These are phyloP conservation scores for Saccharomycopsis amapae DNA, from an alignment of 805 yeast genomes.

Conservation along the genomic window DNA sequence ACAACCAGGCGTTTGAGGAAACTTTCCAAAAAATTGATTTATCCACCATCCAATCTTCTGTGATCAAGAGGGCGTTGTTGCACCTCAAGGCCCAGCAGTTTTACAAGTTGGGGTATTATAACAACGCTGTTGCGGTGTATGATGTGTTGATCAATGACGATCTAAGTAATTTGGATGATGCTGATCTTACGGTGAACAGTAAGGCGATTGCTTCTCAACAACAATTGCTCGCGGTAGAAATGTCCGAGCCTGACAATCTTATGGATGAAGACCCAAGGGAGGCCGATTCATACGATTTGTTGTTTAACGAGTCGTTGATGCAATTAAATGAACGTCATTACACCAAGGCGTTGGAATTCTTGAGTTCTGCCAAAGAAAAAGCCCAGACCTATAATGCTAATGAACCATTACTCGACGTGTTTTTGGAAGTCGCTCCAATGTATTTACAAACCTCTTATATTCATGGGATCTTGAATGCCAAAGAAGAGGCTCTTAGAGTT, in stretches of 20 bases:
- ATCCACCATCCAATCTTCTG: slow-evolving; percentile 12
- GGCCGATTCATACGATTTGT: slow-evolving; percentile 41
- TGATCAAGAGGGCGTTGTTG: slow-evolving; percentile 33
- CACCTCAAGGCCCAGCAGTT: slow-evolving; percentile 49
- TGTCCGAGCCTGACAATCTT: slow-evolving; percentile 17
- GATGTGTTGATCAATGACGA: slow-evolving; percentile 36
- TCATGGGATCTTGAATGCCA: slow-evolving; percentile 35
- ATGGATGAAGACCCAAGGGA: slow-evolving; percentile 21
- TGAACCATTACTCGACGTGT: slow-evolving; percentile 34
- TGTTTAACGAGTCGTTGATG: slow-evolving; percentile 59
- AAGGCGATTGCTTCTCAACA: slow-evolving; percentile 56
- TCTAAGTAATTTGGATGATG: slow-evolving; percentile 30
- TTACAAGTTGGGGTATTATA: slow-evolving; percentile 44
- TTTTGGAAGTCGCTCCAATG: slow-evolving; percentile 53
- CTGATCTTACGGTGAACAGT: slow-evolving; percentile 62
- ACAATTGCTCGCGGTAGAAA: slow-evolving; percentile 18
- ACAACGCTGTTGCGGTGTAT: slow-evolving; percentile 46
- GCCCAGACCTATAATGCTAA: slow-evolving; percentile 35
- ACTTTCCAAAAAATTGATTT: slow-evolving; percentile 25
- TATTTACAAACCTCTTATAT: slow-evolving; percentile 53
- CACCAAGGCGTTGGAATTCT: slow-evolving; percentile 33
- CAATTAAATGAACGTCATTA: slow-evolving; percentile 39
- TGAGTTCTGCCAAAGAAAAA: slow-evolving; percentile 38
- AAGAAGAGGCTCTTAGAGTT: slow-evolving; percentile 31
- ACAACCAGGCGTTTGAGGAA: slow-evolving; percentile 28